Conservation (phyloP, 1,139 yeast genomes). For the Hansenula lynferdii region DNA sequence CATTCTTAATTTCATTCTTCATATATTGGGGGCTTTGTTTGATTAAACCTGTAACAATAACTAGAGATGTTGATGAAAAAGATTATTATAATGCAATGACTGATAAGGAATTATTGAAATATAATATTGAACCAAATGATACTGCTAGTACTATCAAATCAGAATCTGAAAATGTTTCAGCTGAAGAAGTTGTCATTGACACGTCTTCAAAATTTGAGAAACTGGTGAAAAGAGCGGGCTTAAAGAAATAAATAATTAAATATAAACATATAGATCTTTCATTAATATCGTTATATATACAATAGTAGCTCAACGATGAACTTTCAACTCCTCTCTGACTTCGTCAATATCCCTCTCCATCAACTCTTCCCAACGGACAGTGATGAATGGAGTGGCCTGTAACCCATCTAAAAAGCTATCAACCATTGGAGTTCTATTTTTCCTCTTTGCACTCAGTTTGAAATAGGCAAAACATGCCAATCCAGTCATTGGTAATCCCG, state of each 20-base stretch:
- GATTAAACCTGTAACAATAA: slow-evolving; percentile 33
- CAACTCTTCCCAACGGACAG: slow-evolving; percentile 90
- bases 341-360: slow-evolving; percentile 70
- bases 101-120: slow-evolving; percentile 20
- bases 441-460: slow-evolving; percentile 50
- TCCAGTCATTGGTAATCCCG: slow-evolving; percentile 96
- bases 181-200: too few relatives aligned
- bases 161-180: too few relatives aligned
- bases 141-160: too few relatives aligned
- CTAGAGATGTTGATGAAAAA: slow-evolving; percentile 29
- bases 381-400: slow-evolving; percentile 70
- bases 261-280: too few relatives aligned
- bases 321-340: slow-evolving; percentile 53
- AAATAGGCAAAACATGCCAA: slow-evolving; percentile 83
- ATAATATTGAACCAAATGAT: slow-evolving; percentile 3
- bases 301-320: too few relatives aligned
- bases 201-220: too few relatives aligned
- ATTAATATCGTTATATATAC: too few relatives aligned
- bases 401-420: slow-evolving; percentile 74
- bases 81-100: slow-evolving; percentile 37
- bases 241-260: too few relatives aligned
- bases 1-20: slow-evolving; percentile 36
- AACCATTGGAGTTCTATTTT: slow-evolving; percentile 39
- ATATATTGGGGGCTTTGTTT: slow-evolving; percentile 31
- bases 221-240: too few relatives aligned